Conservation (phyloP, 2,329 filamentous ascomycete genomes). For the Colletotrichum tabaci region DNA sequence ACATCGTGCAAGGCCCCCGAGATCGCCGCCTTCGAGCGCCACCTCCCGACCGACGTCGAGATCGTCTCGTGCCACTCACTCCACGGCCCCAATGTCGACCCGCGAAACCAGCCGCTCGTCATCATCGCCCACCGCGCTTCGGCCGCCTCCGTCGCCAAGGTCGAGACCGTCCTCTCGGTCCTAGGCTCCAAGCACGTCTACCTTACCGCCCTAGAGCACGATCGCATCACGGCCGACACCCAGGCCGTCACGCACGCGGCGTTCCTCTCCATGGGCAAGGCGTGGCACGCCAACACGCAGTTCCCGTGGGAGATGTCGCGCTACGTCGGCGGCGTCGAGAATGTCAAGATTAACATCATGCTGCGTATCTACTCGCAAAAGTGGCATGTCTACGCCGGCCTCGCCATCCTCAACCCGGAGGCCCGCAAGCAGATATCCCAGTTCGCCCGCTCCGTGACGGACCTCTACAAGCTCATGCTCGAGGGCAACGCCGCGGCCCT, state of each 20-base stretch:
- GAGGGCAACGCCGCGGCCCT: conserved; percentile 85
- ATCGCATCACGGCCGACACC: conserved; percentile 97
- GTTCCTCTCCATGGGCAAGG: conserved; percentile 97
- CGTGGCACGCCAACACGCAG: conserved; percentile 94
- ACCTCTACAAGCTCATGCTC: conserved; percentile 97
- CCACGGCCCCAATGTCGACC: conserved; percentile 92
- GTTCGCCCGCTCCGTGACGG: conserved; percentile 92
- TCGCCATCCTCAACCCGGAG: conserved; percentile 96
- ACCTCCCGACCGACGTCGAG: conserved; percentile 89
- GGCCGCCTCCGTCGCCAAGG: conserved; percentile 80
- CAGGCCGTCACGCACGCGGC: conserved; percentile 98
- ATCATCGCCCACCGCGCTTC: conserved; percentile 94
- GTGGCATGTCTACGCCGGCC: conserved; percentile 98
- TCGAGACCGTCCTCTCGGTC: conserved; percentile 86
- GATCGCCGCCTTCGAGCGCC: conserved; percentile 90
- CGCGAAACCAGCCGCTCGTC: conserved; percentile 90
- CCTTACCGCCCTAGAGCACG: conserved; percentile 88
- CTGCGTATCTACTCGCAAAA: conserved; percentile 98
- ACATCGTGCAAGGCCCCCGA: conserved; percentile 99
- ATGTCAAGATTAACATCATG: conserved; percentile 99
- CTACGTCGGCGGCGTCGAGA: conserved; percentile 97
- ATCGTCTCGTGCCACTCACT: conserved; percentile 98
- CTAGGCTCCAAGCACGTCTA: conserved; percentile 89
- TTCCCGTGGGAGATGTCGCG: conserved; percentile 98
- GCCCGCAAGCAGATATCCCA: conserved; percentile 94